Percentiles rank a stretch among this genome's conserved stretches.
Conservation (phyloP, 2,329 filamentous ascomycete genomes). For the Dactylellina drechsleri region DNA sequence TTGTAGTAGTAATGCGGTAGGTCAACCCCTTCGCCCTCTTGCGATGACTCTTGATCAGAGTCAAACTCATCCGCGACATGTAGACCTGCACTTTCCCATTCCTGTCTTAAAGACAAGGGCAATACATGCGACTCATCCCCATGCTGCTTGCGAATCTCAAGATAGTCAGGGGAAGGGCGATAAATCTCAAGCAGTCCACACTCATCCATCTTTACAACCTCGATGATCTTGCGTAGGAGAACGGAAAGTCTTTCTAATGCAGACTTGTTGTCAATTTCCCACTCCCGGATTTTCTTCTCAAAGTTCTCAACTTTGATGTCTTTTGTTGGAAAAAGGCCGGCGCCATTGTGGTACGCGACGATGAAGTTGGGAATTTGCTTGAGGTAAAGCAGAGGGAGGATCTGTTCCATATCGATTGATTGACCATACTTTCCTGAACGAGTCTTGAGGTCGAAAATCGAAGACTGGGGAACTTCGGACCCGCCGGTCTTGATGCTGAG, state of each 20-base stretch:
- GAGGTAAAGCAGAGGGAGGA: conserved; percentile 64
- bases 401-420: conserved; percentile 59
- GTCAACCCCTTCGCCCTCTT: conserved; percentile 25
- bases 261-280: conserved; percentile 61
- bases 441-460: conserved; percentile 65
- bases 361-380: conserved; percentile 62
- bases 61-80: conserved; percentile 19
- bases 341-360: conserved; percentile 62
- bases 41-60: conserved; percentile 20
- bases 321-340: conserved; percentile 59
- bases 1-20: conserved; percentile 24
- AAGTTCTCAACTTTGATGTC: conserved; percentile 61
- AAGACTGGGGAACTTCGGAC: conserved; percentile 58
- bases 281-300: conserved; percentile 59
- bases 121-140: conserved; percentile 36
- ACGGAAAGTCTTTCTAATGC: conserved; percentile 57
- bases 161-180: conserved; percentile 30
- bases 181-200: conserved; percentile 33
- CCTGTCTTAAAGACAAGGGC: conserved; percentile 34
- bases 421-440: conserved; percentile 59
- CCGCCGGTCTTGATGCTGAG: conserved; percentile 57
- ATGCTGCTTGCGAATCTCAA: conserved; percentile 36
- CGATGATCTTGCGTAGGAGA: conserved; percentile 34
- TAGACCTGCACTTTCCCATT: conserved; percentile 33
- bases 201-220: conserved; percentile 36